These are phyloP conservation scores for Suillus tomentosus DNA, from an alignment of 768 basidiomycete genomes.

Conservation along the genomic window DNA sequence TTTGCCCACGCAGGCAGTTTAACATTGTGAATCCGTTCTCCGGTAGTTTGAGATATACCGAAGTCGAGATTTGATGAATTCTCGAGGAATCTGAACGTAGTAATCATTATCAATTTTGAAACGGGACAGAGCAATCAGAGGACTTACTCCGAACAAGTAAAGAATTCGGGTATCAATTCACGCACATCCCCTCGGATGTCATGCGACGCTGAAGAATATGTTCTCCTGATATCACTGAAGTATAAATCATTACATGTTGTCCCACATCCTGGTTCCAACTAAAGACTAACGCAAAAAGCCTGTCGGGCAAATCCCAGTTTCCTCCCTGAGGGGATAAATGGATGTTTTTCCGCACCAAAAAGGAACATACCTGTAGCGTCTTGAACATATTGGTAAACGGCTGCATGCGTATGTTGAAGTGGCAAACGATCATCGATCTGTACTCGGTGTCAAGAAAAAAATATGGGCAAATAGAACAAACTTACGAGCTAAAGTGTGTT, in stretches of 20 bases:
- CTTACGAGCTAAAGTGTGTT: constrained; percentile 85
- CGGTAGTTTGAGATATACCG: constrained; percentile 68
- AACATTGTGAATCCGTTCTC: constrained; percentile 84
- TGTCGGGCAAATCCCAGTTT: constrained; percentile 91
- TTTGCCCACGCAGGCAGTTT: constrained; percentile 91
- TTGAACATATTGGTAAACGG: constrained; percentile 97
- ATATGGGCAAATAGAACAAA: not conserved
- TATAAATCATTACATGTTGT: constrained; percentile 2
- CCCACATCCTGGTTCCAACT: not conserved
- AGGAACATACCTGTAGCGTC: constrained; percentile 60
- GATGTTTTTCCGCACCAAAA: not conserved
- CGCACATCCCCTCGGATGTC: constrained; percentile 92
- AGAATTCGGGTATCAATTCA: constrained; percentile 91
- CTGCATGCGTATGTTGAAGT: constrained; percentile 85
- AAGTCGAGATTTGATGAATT: constrained; percentile 82
- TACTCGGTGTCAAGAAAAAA: not conserved
- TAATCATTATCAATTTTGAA: constrained; percentile 8
- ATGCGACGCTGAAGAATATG: constrained; percentile 82
- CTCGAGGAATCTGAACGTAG: constrained; percentile 68
- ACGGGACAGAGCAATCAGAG: too few species aligned
- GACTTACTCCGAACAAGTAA: constrained; percentile 75
- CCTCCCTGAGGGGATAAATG: constrained; percentile 61
- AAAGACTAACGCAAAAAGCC: constrained; percentile 67
- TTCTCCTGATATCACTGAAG: constrained; percentile 69
- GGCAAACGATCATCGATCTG: constrained; percentile 91